Percentiles rank a stretch among this genome's conserved stretches.
Conservation (phyloP, 352 stramenopile genomes). For the Globisporangium recalcitrans region DNA sequence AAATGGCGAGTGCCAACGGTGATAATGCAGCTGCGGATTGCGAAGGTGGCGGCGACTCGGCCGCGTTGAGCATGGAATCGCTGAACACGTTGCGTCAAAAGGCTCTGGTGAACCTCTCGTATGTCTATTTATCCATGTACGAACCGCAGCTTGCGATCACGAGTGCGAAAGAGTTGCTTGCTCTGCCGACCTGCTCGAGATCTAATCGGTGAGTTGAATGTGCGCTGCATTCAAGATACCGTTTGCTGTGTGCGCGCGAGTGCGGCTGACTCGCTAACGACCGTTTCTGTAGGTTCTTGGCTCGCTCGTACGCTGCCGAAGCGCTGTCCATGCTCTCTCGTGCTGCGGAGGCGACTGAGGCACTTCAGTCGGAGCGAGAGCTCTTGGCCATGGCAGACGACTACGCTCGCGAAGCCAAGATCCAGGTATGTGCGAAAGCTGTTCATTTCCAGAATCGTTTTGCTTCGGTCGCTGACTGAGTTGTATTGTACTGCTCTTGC, state of each 20-base stretch:
- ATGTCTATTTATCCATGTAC: conserved; percentile 89
- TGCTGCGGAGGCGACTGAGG: conserved; percentile 68
- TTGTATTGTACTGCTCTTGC: too few species aligned
- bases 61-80: conserved; percentile 39
- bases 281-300: conserved; percentile 42
- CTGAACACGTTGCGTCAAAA: conserved; percentile 79
- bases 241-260: too few species aligned
- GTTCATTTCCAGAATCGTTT: too few species aligned
- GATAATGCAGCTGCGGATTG: conserved; percentile 16
- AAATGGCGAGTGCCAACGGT: conserved; percentile 31
- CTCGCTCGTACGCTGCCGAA: conserved; percentile 86
- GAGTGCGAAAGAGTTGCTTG: conserved; percentile 74
- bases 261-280: background rate
- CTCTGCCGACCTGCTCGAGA: conserved; percentile 62
- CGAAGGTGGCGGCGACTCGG: conserved; percentile 18
- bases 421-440: conserved; percentile 56
- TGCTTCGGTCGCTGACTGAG: too few species aligned
- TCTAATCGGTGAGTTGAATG: conserved; percentile 40
- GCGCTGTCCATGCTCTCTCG: conserved; percentile 86
- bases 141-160: conserved; percentile 86
- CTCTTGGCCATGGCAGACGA: conserved; percentile 73
- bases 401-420: conserved; percentile 71
- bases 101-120: conserved; percentile 82
- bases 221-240: background rate
- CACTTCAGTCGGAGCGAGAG: conserved; percentile 67